Evolutionary conservation across 78 protist species (phyloP).

Genomic region (Salpingoeca rosetta): DNA sequence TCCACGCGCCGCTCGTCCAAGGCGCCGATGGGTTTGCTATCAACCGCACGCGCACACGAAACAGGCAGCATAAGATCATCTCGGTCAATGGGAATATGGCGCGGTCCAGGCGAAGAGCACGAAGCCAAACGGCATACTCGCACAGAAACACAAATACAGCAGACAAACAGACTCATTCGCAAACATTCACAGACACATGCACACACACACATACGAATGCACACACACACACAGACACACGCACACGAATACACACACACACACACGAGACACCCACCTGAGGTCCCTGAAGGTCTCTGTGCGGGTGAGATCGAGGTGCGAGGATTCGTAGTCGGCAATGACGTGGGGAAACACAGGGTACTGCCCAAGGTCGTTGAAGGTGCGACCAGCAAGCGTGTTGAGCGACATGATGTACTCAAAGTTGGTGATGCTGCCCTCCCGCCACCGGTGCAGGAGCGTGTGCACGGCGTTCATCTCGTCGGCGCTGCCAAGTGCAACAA

Average conservation of each 20-base stretch:
- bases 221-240: slow-evolving; percentile 27
- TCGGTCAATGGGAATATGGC: neutral
- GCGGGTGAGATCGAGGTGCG: slow-evolving; percentile 45
- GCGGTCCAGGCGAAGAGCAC: too few species aligned
- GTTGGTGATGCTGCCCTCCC: slow-evolving; percentile 56
- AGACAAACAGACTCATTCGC: neutral
- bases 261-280: too few species aligned
- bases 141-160: too few species aligned
- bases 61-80: neutral
- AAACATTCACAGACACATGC: neutral
- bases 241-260: slow-evolving; percentile 83
- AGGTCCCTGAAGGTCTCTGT: slow-evolving; percentile 65
- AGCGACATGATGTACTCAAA: slow-evolving; percentile 82
- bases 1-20: neutral
- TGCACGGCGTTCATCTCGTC: too few species aligned
- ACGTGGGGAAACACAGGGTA: slow-evolving; percentile 86
- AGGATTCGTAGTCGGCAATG: slow-evolving; percentile 43
- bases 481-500: too few species aligned
- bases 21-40: slow-evolving; percentile 5
- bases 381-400: slow-evolving; percentile 87
- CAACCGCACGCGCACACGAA: slow-evolving; percentile 8
- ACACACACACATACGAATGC: neutral
- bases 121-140: neutral
- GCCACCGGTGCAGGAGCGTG: slow-evolving; percentile 54
- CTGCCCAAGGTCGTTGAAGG: slow-evolving; percentile 84